Percentiles rank a stretch among this genome's conserved stretches.
These are phyloP conservation scores for Panaeolus papilionaceus DNA, from an alignment of 768 basidiomycete species.

Conservation along the genomic window DNA sequence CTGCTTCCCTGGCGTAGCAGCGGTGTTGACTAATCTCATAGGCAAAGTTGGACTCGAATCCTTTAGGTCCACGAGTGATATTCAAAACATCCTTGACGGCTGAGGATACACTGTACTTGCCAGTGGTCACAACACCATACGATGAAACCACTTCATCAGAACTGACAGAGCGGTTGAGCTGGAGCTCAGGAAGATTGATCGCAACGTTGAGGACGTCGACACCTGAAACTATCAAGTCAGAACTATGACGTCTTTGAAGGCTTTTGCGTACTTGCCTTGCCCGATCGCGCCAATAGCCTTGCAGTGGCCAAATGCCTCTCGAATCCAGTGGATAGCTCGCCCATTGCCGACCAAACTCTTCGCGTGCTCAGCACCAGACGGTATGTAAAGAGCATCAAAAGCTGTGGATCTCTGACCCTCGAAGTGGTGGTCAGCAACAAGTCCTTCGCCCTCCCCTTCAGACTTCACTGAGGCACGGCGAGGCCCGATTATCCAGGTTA, in stretches of 20 bases:
- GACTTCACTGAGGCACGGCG: conserved; percentile 62
- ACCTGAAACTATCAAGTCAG: conserved; percentile 37
- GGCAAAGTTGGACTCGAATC: conserved; percentile 64
- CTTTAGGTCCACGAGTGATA: conserved; percentile 52
- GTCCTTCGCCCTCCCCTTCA: conserved; percentile 36
- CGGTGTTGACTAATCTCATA: conserved; percentile 71
- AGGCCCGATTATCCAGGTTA: conserved; percentile 70
- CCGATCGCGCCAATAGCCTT: conserved; percentile 85
- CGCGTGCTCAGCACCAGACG: conserved; percentile 70
- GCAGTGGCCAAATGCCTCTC: conserved; percentile 87
- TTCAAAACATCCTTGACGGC: conserved; percentile 47
- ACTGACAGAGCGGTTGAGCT: conserved; percentile 41
- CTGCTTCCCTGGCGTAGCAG: conserved; percentile 66
- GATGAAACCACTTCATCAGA: conserved; percentile 55
- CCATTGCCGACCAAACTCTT: conserved; percentile 65
- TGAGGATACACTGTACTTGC: conserved; percentile 51
- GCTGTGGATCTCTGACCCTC: conserved; percentile 83
- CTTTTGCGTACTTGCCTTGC: conserved; percentile 46
- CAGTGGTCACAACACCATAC: conserved; percentile 68
- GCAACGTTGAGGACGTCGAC: conserved; percentile 54
- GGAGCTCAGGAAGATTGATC: conserved; percentile 51
- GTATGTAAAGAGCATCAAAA: conserved; percentile 84
- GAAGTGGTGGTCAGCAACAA: conserved; percentile 71
- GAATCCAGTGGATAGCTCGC: conserved; percentile 79
- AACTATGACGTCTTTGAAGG: background rate